Percentiles rank a stretch among this genome's conserved stretches.
Conservation (phyloP, 352 stramenopile species). For the Pythium biforme region DNA sequence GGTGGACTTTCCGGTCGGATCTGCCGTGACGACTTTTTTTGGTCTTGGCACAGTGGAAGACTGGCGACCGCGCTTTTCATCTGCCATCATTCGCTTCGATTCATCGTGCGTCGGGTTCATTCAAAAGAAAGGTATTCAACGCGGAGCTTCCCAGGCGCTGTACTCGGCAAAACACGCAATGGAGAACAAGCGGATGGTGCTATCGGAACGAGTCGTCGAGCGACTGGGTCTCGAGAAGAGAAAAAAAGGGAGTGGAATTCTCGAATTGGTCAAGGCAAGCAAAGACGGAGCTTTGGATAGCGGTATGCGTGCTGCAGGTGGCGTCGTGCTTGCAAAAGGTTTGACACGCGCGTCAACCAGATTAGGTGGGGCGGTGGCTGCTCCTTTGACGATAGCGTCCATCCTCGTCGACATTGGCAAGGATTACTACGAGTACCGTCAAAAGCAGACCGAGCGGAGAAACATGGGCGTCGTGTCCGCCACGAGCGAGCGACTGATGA, state of each 20-base stretch:
- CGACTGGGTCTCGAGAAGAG: constrained; percentile 48
- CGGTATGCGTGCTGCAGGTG: constrained; percentile 72
- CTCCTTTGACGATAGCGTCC: constrained; percentile 75
- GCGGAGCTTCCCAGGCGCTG: constrained; percentile 58
- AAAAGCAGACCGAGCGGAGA: constrained; percentile 71
- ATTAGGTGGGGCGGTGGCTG: constrained; percentile 62
- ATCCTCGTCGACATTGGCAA: constrained; percentile 87
- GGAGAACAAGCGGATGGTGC: constrained; percentile 49
- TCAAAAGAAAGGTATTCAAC: constrained; percentile 54
- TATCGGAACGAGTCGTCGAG: constrained; percentile 62
- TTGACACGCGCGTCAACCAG: constrained; percentile 50
- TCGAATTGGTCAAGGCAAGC: constrained; percentile 54
- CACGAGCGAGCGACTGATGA: constrained; percentile 79
- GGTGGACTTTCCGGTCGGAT: constrained; percentile 53
- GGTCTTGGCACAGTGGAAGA: constrained; percentile 56
- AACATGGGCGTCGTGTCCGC: constrained; percentile 59
- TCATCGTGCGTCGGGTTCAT: constrained; percentile 50
- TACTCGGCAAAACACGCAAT: constrained; percentile 33
- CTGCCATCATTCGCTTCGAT: constrained; percentile 41
- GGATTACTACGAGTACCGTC: constrained; percentile 83
- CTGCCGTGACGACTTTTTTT: constrained; percentile 61
- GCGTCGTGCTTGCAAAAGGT: constrained; percentile 72
- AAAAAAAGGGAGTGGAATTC: constrained; percentile 37
- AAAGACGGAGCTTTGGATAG: constrained; percentile 81
- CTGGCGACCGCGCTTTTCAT: constrained; percentile 37